Conservation (phyloP, 1,284 basidiomycete species). For the Takashimella koratensis region DNA sequence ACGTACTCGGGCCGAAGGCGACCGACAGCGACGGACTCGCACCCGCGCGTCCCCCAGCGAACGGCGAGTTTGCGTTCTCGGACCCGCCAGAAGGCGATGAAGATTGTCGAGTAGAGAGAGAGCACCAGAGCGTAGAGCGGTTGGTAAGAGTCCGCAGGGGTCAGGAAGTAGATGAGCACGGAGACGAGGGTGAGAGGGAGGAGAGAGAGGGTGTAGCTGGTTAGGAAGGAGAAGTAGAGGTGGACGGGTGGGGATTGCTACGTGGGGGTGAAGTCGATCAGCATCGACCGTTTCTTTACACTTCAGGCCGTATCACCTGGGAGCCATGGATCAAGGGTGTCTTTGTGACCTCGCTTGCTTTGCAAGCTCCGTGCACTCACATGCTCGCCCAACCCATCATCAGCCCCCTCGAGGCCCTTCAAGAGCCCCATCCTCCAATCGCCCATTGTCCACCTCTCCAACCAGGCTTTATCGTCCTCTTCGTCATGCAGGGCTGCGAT, state of each 20-base stretch:
- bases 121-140: conserved; percentile 71
- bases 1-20: conserved; percentile 65
- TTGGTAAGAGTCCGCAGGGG: conserved; percentile 60
- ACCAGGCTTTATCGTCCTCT: conserved; percentile 53
- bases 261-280: no score
- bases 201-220: conserved; percentile 73
- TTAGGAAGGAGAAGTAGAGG: conserved; percentile 87
- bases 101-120: conserved; percentile 74
- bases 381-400: conserved; percentile 28
- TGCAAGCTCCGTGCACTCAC: conserved; percentile 47
- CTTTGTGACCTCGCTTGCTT: background rate
- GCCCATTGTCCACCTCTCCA: conserved; percentile 39
- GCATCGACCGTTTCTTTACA: background rate
- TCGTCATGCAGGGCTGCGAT: conserved; percentile 80
- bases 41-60: conserved; percentile 70
- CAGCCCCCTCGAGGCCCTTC: conserved; percentile 54
- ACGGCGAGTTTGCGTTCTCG: conserved; percentile 74
- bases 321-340: no score
- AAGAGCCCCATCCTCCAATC: conserved; percentile 57
- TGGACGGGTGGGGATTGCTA: conserved; percentile 83
- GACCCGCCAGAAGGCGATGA: conserved; percentile 85
- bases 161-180: conserved; percentile 50
- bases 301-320: no score
- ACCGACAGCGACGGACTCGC: conserved; percentile 66
- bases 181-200: conserved; percentile 53